phyloP scores from a whole-genome alignment of 495 filamentous ascomycete genomes.

The Neurospora pannonica region DNA sequence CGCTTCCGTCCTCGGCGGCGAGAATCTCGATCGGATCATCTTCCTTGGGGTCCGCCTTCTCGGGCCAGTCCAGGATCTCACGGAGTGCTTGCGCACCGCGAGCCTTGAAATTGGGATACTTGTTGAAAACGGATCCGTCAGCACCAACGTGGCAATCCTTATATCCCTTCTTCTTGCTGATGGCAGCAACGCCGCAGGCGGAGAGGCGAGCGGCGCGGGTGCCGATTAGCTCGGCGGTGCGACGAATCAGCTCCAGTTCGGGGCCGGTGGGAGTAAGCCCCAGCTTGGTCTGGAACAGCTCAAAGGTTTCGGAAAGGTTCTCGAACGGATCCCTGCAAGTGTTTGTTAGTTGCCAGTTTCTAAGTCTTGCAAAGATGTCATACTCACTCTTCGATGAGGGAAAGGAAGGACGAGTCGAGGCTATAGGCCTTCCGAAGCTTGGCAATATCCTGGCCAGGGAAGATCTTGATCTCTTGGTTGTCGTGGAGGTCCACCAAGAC shows the following conservation, averaged over 20 bases:
- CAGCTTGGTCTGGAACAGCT: constrained; percentile 67
- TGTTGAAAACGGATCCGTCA: constrained; percentile 95
- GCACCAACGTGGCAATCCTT: constrained; percentile 86
- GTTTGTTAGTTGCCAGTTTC: neutral
- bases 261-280: constrained; percentile 55
- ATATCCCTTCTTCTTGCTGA: constrained; percentile 90
- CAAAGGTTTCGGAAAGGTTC: constrained; percentile 78
- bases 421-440: constrained; percentile 73
- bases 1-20: constrained; percentile 86
- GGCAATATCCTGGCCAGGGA: constrained; percentile 70
- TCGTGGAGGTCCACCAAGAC: constrained; percentile 79
- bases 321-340: constrained; percentile 71
- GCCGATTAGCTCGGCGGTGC: constrained; percentile 85
- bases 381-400: constrained; percentile 75
- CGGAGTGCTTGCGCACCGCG: constrained; percentile 81
- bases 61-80: constrained; percentile 88
- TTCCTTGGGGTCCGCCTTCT: constrained; percentile 47
- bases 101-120: constrained; percentile 93
- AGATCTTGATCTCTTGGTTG: constrained; percentile 66
- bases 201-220: constrained; percentile 89
- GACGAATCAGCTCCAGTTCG: constrained; percentile 78
- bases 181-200: constrained; percentile 87
- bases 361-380: neutral
- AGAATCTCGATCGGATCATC: constrained; percentile 78
- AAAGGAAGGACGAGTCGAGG: constrained; percentile 89